Evolutionary conservation across 305 asterid species (phyloP).

Genomic region (Solanum hybrid): DNA sequence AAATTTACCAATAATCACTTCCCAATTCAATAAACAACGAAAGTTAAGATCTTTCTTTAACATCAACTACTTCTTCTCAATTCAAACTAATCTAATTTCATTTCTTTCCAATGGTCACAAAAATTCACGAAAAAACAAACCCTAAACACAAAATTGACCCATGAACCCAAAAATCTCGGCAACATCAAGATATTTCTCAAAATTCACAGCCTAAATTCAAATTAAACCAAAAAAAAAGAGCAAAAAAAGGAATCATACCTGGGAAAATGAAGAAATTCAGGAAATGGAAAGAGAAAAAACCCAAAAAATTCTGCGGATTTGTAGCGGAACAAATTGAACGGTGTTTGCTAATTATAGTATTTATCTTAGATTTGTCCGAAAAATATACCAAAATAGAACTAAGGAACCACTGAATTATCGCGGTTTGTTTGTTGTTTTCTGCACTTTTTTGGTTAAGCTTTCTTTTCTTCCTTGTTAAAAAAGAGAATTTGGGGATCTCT

Average conservation of each 20-base stretch:
- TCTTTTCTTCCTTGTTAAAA: background rate
- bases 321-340: slow-evolving; percentile 23
- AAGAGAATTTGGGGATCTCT: background rate
- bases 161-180: slow-evolving; percentile 17
- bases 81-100: background rate
- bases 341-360: background rate
- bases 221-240: background rate
- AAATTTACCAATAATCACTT: background rate
- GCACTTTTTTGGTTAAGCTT: background rate
- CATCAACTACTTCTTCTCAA: background rate
- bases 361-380: background rate
- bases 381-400: background rate
- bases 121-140: background rate
- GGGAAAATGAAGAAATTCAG: slow-evolving; percentile 6
- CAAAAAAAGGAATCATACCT: slow-evolving; percentile 22
- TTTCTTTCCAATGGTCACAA: background rate
- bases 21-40: background rate
- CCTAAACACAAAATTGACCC: background rate
- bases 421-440: background rate
- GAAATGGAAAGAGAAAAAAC: slow-evolving; percentile 9
- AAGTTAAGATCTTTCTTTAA: background rate
- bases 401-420: background rate
- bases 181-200: slow-evolving; percentile 15
- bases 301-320: slow-evolving; percentile 27
- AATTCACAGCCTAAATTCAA: background rate